These are phyloP conservation scores for Calonectria henricotiae DNA, from an alignment of 2,329 filamentous ascomycete species.

Conservation along the genomic window DNA sequence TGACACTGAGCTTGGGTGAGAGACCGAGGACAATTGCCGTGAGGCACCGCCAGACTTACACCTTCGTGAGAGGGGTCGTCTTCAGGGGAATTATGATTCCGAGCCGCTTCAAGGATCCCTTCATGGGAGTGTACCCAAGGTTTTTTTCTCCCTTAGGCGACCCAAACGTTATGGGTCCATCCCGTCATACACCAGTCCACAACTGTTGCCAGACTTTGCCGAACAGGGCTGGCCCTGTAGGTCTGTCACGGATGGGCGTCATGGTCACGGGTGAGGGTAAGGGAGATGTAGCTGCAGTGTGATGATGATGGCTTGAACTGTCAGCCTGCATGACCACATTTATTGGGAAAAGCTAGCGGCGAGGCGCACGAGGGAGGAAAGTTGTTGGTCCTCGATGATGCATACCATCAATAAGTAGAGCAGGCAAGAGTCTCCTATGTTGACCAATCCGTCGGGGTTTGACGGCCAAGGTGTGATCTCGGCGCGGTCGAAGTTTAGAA, in stretches of 20 bases:
- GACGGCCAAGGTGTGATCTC: not conserved
- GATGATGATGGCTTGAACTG: constrained; percentile 39
- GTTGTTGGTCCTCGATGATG: not conserved
- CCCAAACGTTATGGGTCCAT: not conserved
- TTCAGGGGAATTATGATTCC: constrained; percentile 9
- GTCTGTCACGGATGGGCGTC: constrained; percentile 39
- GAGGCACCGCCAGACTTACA: constrained; percentile 30
- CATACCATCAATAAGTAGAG: too few relatives aligned
- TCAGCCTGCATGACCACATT: constrained; percentile 39
- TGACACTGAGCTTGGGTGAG: constrained; percentile 37
- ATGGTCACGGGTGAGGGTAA: constrained; percentile 37
- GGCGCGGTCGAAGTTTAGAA: not conserved
- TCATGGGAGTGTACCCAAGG: not conserved
- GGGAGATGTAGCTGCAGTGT: constrained; percentile 44
- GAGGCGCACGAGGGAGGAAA: not conserved
- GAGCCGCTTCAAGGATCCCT: constrained; percentile 12
- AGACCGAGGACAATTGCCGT: constrained; percentile 27
- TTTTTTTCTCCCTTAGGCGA: constrained; percentile 1
- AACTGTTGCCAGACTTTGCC: constrained; percentile 31
- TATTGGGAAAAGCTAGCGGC: constrained; percentile 27
- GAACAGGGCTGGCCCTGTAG: constrained; percentile 40
- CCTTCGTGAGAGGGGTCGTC: constrained; percentile 7
- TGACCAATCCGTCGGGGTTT: too few relatives aligned
- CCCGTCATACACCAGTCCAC: constrained; percentile 23
- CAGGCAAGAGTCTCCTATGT: too few relatives aligned